Base-by-base conservation (phyloP, 805 yeast genomes). In the Komagataella pseudopastoris region DNA sequence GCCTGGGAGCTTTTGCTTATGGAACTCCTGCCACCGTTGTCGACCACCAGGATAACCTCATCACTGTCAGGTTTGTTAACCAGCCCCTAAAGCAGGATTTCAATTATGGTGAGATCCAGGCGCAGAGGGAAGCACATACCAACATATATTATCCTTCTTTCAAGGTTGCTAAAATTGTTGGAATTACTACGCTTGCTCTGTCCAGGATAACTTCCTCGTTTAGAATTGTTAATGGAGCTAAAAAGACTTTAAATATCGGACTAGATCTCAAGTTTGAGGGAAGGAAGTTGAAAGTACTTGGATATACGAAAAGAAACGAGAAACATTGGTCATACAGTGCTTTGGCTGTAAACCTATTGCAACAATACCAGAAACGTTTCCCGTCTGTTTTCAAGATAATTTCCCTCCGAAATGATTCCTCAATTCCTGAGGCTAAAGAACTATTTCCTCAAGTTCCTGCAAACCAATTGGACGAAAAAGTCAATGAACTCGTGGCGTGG, bases 241-340 rank as follows among this genome's bases (percentile, higher is more conserved):
- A 76, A 20, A 77, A 70, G 56, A 75, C 76, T 56, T 60, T 74
- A 7, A 85, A 90, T 61, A 71, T 93, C 59, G 98, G 98, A 18
- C 71, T 93, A 56, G 86, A 84, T 52, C 72, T 93, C 64, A 90
- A 90, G 67, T 85, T 83, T 65, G 96, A 90, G 56, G 78, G 78
- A 20, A 78, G 79, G 54, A 79, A 88, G 58, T 76, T 78, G 59
- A 91, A 91, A 66, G 98, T 88, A 3, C 72, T 90, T 55, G 99
- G 98, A 4, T 91, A 81, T 68, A 81, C 96, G 1, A 76, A 81
- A 53, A 80, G 82, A 60, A 71, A 67, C 46, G 76, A 71, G 23
- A 72, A 73, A 50, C 82, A 80, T 20, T 93, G 99, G 99, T 88
- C 82, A 58, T 93, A 72, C 65, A 85, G 95, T 56, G 81, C 79